Base-by-base conservation (phyloP, 2,329 filamentous ascomycete species). In the Fusarium luffae region DNA sequence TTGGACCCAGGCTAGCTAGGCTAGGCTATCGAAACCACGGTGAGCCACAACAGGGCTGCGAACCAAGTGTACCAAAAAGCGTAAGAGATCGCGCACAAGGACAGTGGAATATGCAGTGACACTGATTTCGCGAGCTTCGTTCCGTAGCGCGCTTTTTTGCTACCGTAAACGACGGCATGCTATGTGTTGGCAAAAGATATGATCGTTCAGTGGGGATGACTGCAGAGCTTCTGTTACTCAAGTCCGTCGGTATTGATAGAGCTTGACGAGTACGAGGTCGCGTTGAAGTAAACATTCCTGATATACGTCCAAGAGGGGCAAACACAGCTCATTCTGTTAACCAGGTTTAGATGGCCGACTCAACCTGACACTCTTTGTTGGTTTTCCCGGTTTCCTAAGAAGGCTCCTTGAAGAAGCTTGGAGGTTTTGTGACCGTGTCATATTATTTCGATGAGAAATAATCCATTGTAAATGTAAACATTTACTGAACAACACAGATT, bases 171-270 rank as follows among this genome's bases (percentile, higher is more conserved):
- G 30, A 43, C 43, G 37, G 54, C 32, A 67, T 40, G 37, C 13
- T 40, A 52, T 65, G 49, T 61, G 64, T 58, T 66, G 25, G 50
- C 50, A 48, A 21, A 52, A 30, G 46, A 44, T 54, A 63, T 37
- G 40, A 50, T 69, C 27, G 49, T 52, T 46, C 52, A 52, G 30
- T 32, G 54, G 50, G 57, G 62, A 59, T 54, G 46, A 68, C 60
- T 59, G 50, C 50, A 69, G 58, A 60, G 37, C 18, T 57, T 43
- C 42, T 49, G 64, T 59, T 67, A 62, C 60, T 42, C 62, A 69
- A 57, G 32, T 14, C 34, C 21, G 41, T 34, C 44, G 46, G 43
- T 18, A 23, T 28, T 25, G 32, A 19, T 25, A 14, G 27, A 7
- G 1, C 16, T 44, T 63, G 25, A 42, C 56, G 27, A 54, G 28